phyloP scores from a whole-genome alignment of 768 basidiomycete genomes.

The Trametes cingulata region DNA sequence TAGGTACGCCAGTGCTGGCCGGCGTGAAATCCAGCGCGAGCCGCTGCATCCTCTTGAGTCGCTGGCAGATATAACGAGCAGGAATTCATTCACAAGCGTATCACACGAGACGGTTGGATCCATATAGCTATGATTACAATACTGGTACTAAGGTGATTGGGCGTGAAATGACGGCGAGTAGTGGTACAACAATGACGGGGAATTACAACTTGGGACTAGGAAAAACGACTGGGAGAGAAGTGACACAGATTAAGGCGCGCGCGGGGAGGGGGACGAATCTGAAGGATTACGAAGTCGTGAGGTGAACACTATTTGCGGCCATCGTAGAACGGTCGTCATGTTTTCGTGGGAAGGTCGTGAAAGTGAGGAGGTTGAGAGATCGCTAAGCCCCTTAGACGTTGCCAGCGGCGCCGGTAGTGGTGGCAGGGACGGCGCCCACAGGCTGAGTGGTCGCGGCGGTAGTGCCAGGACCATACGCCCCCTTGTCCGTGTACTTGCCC shows the following conservation, averaged over 20 bases:
- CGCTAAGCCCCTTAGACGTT: constrained; percentile 6
- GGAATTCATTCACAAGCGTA: too few species aligned
- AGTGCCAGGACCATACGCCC: background rate
- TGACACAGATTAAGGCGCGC: too few species aligned
- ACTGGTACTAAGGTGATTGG: background rate
- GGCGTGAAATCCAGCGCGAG: too few species aligned
- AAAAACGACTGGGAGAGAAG: background rate
- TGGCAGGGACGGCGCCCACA: too few species aligned
- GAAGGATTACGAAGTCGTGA: background rate
- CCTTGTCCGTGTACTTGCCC: constrained; percentile 29
- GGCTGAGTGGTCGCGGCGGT: constrained; percentile 12
- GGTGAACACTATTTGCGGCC: background rate
- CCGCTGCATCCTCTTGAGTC: too few species aligned
- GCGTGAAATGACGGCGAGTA: background rate
- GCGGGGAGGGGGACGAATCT: too few species aligned
- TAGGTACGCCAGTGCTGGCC: too few species aligned
- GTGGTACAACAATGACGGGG: background rate
- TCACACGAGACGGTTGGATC: too few species aligned
- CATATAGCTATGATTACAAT: background rate
- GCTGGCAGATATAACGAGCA: too few species aligned
- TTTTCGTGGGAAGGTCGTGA: constrained; percentile 8
- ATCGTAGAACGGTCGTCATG: constrained; percentile 9
- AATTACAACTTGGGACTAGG: background rate
- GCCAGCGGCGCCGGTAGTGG: constrained; percentile 10
- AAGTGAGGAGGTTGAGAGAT: background rate